Evolutionary conservation across 768 basidiomycete genomes (phyloP).

Genomic region (Russula dissimulans): DNA sequence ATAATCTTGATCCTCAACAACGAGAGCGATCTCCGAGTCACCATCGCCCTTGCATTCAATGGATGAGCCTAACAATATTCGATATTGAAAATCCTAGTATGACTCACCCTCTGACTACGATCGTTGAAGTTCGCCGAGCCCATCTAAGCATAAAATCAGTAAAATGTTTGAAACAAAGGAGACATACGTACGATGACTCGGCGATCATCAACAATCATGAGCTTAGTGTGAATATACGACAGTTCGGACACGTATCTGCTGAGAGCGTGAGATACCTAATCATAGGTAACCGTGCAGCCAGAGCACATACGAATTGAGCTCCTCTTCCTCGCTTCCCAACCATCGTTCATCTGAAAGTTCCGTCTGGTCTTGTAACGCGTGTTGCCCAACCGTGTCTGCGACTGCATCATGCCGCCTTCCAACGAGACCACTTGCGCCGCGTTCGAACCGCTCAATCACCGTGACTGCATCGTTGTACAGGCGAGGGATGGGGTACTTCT

Average conservation of each 20-base stretch:
- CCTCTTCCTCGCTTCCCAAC: slow-evolving; percentile 77
- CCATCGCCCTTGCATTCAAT: slow-evolving; percentile 63
- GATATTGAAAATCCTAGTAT: neutral
- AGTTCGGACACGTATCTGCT: slow-evolving; percentile 72
- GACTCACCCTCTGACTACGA: slow-evolving; percentile 60
- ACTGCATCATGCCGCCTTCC: slow-evolving; percentile 55
- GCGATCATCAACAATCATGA: slow-evolving; percentile 93
- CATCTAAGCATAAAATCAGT: slow-evolving; percentile 42
- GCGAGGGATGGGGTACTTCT: slow-evolving; percentile 59
- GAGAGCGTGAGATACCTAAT: slow-evolving; percentile 21
- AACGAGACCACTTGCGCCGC: slow-evolving; percentile 37
- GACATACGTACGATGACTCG: slow-evolving; percentile 65
- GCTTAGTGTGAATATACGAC: slow-evolving; percentile 76
- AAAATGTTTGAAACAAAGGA: neutral
- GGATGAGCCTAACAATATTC: neutral
- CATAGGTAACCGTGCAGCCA: neutral
- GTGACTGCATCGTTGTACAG: slow-evolving; percentile 57
- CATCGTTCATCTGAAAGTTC: slow-evolving; percentile 69
- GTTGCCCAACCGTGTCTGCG: slow-evolving; percentile 72
- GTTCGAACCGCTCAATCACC: slow-evolving; percentile 65
- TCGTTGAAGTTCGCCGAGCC: slow-evolving; percentile 93
- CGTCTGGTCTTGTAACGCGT: slow-evolving; percentile 57
- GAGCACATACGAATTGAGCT: slow-evolving; percentile 59
- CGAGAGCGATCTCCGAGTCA: slow-evolving; percentile 89
- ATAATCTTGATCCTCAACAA: slow-evolving; percentile 82